phyloP scores from a whole-genome alignment of 116 monocot genomes.

The Zostera marina region DNA sequence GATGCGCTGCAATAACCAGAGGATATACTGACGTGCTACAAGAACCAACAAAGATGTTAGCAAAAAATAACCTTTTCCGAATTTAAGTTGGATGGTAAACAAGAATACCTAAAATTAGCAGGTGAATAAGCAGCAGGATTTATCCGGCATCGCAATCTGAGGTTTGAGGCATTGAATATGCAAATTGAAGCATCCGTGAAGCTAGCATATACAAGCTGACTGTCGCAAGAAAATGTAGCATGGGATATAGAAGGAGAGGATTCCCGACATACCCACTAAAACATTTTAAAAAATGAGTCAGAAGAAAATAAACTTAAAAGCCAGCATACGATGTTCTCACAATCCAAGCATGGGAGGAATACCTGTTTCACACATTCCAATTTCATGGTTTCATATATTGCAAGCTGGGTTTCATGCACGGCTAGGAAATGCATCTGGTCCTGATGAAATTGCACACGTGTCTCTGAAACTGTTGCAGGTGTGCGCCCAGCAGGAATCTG shows the following conservation, averaged over 20 bases:
- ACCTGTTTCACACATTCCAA: slow-evolving; percentile 21
- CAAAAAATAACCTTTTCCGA: background rate
- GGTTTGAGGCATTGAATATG: slow-evolving; percentile 52
- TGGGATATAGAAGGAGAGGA: slow-evolving; percentile 50
- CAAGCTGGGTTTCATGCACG: slow-evolving; percentile 83
- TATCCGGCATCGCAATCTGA: slow-evolving; percentile 56
- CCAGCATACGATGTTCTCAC: background rate
- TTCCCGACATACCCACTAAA: slow-evolving; percentile 57
- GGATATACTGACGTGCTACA: slow-evolving; percentile 28
- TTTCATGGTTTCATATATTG: slow-evolving; percentile 47
- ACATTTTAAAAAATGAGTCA: background rate
- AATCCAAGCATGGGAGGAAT: background rate
- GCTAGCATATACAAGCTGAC: slow-evolving; percentile 63
- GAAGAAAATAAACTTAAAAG: background rate
- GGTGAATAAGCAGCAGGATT: slow-evolving; percentile 68
- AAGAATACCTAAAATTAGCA: slow-evolving; percentile 39
- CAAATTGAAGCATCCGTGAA: slow-evolving; percentile 66
- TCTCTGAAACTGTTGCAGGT: slow-evolving; percentile 44
- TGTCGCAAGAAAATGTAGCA: slow-evolving; percentile 90
- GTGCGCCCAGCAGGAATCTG: slow-evolving; percentile 69
- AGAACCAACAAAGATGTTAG: background rate
- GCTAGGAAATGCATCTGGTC: slow-evolving; percentile 80
- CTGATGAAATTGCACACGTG: slow-evolving; percentile 82
- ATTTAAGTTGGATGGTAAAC: background rate
- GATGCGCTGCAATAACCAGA: slow-evolving; percentile 61